Conservation (phyloP, 106 monocot species). For the Platanthera zijinensis region DNA sequence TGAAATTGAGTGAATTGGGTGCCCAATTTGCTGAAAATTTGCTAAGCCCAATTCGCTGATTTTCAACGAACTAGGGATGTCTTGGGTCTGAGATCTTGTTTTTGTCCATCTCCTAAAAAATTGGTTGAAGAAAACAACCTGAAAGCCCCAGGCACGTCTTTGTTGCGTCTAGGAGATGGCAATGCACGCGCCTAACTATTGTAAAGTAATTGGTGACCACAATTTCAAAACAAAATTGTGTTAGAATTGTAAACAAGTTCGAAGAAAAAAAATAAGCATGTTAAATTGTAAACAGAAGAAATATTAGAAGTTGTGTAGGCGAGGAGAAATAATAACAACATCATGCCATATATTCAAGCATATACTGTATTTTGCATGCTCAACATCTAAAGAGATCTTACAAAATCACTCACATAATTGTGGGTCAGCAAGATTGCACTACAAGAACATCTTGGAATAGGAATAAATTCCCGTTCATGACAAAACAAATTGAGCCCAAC, state of each 20-base stretch:
- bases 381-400: constrained; percentile 73
- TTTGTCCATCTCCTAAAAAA: too few species aligned
- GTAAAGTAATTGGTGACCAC: too few species aligned
- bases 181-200: too few species aligned
- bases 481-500: too few species aligned
- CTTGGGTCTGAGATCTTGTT: too few species aligned
- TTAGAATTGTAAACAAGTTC: not conserved
- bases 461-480: constrained; percentile 4
- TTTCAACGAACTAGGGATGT: too few species aligned
- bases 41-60: too few species aligned
- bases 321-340: constrained; percentile 92
- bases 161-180: too few species aligned
- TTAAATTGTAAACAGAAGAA: not conserved
- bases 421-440: not conserved
- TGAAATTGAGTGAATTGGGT: too few species aligned
- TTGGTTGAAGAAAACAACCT: too few species aligned
- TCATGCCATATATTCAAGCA: constrained; percentile 99
- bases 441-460: not conserved
- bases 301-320: constrained; percentile 98
- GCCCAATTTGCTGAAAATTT: too few species aligned
- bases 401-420: constrained; percentile 7
- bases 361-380: constrained; percentile 95
- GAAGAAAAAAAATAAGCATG: not conserved
- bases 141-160: too few species aligned
- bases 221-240: not conserved